Evolutionary conservation across 768 basidiomycete species (phyloP).

Genomic region (Boletus rubescentipes): DNA sequence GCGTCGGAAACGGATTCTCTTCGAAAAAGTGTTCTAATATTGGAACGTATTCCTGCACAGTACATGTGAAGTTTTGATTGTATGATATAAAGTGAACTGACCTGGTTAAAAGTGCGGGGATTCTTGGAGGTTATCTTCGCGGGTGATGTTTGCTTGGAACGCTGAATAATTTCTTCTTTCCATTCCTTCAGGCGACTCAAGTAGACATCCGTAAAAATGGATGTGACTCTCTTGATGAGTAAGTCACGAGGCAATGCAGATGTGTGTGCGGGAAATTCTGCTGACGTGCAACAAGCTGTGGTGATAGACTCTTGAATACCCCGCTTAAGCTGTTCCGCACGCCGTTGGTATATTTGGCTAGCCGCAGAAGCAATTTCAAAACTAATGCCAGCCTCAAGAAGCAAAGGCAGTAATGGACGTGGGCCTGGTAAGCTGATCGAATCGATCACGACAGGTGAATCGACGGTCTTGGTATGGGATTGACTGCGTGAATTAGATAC

Average conservation of each 20-base stretch:
- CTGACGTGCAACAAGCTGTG: not conserved
- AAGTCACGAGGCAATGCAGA: accelerated
- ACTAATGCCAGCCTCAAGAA: not conserved
- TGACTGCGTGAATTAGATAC: not conserved
- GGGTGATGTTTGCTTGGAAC: not conserved
- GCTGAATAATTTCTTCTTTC: not conserved
- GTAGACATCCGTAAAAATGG: not conserved
- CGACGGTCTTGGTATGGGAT: not conserved
- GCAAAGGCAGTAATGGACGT: not conserved
- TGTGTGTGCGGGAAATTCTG: not conserved
- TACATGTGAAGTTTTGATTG: accelerated
- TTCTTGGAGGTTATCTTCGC: accelerated
- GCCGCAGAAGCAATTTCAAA: not conserved
- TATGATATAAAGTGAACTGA: not conserved
- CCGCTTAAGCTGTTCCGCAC: not conserved
- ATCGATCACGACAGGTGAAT: not conserved
- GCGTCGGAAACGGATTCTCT: constrained; percentile 10
- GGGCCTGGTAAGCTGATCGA: not conserved
- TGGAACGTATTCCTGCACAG: not conserved
- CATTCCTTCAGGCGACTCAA: not conserved
- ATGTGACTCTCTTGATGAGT: not conserved
- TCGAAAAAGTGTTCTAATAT: constrained; percentile 13
- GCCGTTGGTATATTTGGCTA: not conserved
- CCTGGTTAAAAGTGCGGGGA: constrained; percentile 1
- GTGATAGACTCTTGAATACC: not conserved